Conservation (phyloP, 2,329 filamentous ascomycete species). For the Aspergillus tamarii region DNA sequence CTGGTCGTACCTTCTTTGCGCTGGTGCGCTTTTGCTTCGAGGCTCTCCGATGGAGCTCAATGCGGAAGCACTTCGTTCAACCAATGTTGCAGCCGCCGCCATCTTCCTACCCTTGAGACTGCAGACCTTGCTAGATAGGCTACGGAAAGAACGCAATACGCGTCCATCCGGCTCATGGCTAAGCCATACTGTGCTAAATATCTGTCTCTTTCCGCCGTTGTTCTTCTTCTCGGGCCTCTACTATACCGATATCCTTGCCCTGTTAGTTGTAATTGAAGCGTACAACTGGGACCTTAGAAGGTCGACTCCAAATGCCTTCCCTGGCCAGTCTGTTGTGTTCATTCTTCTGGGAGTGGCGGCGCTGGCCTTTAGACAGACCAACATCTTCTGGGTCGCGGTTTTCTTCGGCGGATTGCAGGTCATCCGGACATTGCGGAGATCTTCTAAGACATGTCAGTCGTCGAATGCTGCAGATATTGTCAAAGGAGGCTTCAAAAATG, state of each 20-base stretch:
- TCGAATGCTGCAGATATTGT: conserved; percentile 34
- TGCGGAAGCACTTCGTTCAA: conserved; percentile 39
- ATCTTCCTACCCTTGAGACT: conserved; percentile 53
- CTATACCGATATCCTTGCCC: conserved; percentile 90
- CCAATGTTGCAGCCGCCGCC: conserved; percentile 41
- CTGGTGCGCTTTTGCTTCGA: conserved; percentile 26
- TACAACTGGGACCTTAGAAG: conserved; percentile 59
- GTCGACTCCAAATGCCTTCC: conserved; percentile 22
- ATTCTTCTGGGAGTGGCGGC: conserved; percentile 65
- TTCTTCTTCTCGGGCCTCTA: conserved; percentile 97
- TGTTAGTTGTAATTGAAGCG: conserved; percentile 70
- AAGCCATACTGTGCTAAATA: conserved; percentile 66
- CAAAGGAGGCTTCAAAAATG: conserved; percentile 37
- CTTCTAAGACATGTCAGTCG: conserved; percentile 30
- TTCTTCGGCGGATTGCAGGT: conserved; percentile 51
- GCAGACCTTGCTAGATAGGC: conserved; percentile 56
- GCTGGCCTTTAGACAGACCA: conserved; percentile 86
- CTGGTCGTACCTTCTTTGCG: conserved; percentile 51
- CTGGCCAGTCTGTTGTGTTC: conserved; percentile 39
- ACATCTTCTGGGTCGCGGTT: conserved; percentile 85
- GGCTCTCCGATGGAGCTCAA: conserved; percentile 36
- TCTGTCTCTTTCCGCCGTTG: conserved; percentile 81
- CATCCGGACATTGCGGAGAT: conserved; percentile 38
- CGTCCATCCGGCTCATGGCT: conserved; percentile 37
- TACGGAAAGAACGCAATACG: conserved; percentile 39